Percentiles rank a stretch among this genome's conserved stretches.
These are phyloP conservation scores for Saccharomyces jurei DNA, from an alignment of 805 yeast species.

Conservation along the genomic window DNA sequence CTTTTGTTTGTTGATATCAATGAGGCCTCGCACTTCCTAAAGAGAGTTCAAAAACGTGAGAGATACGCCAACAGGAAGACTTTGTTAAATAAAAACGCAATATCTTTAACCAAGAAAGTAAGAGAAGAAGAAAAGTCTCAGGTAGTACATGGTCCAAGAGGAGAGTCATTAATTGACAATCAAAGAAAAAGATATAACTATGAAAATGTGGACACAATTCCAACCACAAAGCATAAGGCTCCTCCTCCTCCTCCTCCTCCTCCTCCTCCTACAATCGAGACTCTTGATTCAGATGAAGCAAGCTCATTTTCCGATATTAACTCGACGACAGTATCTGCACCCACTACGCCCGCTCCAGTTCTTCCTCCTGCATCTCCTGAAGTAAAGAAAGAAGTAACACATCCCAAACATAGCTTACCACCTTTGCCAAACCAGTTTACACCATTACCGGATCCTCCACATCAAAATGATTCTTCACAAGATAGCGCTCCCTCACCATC, in stretches of 20 bases:
- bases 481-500: not conserved
- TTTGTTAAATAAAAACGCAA: slow-evolving; percentile 75
- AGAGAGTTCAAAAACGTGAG: slow-evolving; percentile 63
- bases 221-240: slow-evolving; percentile 31
- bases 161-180: slow-evolving; percentile 24
- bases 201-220: slow-evolving; percentile 24
- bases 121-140: slow-evolving; percentile 48
- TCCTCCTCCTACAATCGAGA: slow-evolving; percentile 32
- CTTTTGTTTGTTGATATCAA: slow-evolving; percentile 78
- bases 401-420: slow-evolving; percentile 16
- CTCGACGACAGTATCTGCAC: slow-evolving; percentile 17
- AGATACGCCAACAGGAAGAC: slow-evolving; percentile 87
- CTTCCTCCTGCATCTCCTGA: slow-evolving; percentile 11
- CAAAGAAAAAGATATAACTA: slow-evolving; percentile 28
- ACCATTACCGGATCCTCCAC: slow-evolving; percentile 2
- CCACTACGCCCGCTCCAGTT: slow-evolving; percentile 11
- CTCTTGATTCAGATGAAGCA: slow-evolving; percentile 8
- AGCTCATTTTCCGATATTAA: slow-evolving; percentile 15
- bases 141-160: slow-evolving; percentile 65
- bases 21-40: slow-evolving; percentile 81
- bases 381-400: slow-evolving; percentile 3
- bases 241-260: slow-evolving; percentile 43
- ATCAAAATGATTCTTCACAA: slow-evolving; percentile 4
- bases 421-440: slow-evolving; percentile 16
- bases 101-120: slow-evolving; percentile 59